phyloP scores from a whole-genome alignment of 176 grass and related monocot genomes.

The Stipa capillata region DNA sequence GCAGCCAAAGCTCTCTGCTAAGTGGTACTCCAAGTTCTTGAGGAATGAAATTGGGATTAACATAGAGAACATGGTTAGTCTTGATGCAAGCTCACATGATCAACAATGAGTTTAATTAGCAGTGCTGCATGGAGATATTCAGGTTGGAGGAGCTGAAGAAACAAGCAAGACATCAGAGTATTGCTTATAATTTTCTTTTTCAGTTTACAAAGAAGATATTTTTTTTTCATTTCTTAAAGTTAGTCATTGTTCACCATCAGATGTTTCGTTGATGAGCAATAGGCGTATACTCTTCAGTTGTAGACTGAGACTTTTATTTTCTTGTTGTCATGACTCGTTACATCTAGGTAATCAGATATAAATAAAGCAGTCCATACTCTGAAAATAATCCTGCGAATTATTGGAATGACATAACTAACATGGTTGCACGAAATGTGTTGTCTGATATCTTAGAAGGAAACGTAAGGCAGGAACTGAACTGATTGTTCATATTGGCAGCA shows the following conservation, averaged over 20 bases:
- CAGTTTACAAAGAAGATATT: background rate
- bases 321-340: background rate
- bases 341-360: background rate
- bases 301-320: background rate
- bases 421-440: background rate
- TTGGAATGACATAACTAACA: background rate
- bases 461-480: background rate
- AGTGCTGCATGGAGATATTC: background rate
- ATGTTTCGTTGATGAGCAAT: background rate
- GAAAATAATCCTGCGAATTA: background rate
- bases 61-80: background rate
- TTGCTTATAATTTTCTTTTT: background rate
- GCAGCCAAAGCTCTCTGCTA: constrained; percentile 37
- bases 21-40: constrained; percentile 57
- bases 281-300: background rate
- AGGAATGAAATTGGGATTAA: constrained; percentile 15
- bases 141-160: background rate
- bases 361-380: background rate
- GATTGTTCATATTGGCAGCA: background rate
- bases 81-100: background rate
- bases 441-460: background rate
- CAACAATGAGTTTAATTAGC: constrained; percentile 11
- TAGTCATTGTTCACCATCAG: background rate
- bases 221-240: background rate
- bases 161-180: background rate